Base-by-base conservation (phyloP, 1,139 yeast species). In the Suhomyces chickasaworum region DNA sequence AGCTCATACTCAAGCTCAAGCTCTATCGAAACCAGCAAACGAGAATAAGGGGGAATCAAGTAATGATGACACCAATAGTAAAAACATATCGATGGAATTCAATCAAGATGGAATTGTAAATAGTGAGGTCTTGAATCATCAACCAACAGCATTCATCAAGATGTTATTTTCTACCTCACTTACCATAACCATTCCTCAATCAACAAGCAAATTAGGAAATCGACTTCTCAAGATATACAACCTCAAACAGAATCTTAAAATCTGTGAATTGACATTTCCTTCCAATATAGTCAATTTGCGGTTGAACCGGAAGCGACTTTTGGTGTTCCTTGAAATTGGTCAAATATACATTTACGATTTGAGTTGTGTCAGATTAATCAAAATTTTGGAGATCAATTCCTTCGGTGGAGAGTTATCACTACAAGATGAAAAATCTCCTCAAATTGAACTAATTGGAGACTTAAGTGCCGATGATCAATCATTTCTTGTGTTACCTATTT, bases 161-260 rank as follows among this genome's bases (percentile, higher is more conserved):
- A 84, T 86, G 85, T 69, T 86, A 8, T 86, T 84, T 56, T 81
- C 88, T 5, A 84, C 91, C 0, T 83, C 89, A 3, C 65, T 86
- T 33, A 74, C 87, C 1, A 85, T 87, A 1, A 73, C 85, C 1
- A 86, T 83, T 0, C 86, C 78, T 3, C 61, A 66, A 40, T 48
- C 77, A 1, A 64, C 67, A 47, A 72, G 79, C 39, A 68, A 72
- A 44, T 63, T 69, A 45, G 75, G 81, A 36, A 66, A 74, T 42
- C 59, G 88, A 47, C 56, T 83, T 47, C 66, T 86, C 34, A 80
- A 80, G 52, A 81, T 86, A 17, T 77, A 82, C 49, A 86, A 86
- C 57, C 78, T 88, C 15, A 86, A 86, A 64, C 81, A 84, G 53
- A 80, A 80, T 53, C 70, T 86, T 21, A 81, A 81, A 48, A 84